Evolutionary conservation across 352 stramenopile genomes (phyloP).

Genomic region (Phytophthora tentaculata): DNA sequence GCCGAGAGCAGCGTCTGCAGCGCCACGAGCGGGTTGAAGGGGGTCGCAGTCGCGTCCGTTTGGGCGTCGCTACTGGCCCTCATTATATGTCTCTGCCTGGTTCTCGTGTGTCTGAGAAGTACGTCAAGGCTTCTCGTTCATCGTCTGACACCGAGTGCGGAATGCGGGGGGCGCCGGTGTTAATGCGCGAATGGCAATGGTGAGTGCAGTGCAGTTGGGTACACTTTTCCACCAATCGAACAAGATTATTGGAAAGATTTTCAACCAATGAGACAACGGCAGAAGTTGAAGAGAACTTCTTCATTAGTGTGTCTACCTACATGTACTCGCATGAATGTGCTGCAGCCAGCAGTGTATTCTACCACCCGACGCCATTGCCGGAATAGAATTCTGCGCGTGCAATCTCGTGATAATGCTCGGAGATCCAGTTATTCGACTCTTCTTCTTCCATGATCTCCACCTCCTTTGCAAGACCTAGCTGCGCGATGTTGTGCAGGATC

Average conservation of each 20-base stretch:
- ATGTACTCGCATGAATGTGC: no score
- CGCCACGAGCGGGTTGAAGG: slow-evolving; percentile 48
- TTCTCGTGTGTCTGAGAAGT: slow-evolving; percentile 12
- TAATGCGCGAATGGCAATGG: slow-evolving; percentile 21
- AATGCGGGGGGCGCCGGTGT: neutral
- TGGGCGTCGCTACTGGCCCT: slow-evolving; percentile 8
- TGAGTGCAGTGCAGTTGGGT: slow-evolving; percentile 1
- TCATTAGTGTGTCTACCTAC: neutral
- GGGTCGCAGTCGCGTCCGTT: neutral
- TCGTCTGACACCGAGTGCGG: slow-evolving; percentile 27
- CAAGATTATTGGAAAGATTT: neutral
- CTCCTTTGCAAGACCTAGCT: slow-evolving; percentile 1
- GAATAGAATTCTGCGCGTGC: neutral
- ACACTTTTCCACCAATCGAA: slow-evolving; percentile 15
- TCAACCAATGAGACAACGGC: neutral
- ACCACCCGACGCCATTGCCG: neutral
- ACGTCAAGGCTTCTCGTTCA: slow-evolving; percentile 38
- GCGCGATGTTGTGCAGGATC: slow-evolving; percentile 14
- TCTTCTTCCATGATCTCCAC: slow-evolving; percentile 8
- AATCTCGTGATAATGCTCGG: slow-evolving; percentile 2
- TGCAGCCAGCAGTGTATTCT: no score
- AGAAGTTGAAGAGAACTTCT: neutral
- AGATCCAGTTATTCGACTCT: slow-evolving; percentile 3
- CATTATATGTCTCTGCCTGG: slow-evolving; percentile 6
- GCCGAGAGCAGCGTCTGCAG: slow-evolving; percentile 54